A percentile compares a stretch with the other conserved stretches of the same genome.
Conservation (phyloP, 257 asterid species). For the Coffea eugenioides region DNA sequence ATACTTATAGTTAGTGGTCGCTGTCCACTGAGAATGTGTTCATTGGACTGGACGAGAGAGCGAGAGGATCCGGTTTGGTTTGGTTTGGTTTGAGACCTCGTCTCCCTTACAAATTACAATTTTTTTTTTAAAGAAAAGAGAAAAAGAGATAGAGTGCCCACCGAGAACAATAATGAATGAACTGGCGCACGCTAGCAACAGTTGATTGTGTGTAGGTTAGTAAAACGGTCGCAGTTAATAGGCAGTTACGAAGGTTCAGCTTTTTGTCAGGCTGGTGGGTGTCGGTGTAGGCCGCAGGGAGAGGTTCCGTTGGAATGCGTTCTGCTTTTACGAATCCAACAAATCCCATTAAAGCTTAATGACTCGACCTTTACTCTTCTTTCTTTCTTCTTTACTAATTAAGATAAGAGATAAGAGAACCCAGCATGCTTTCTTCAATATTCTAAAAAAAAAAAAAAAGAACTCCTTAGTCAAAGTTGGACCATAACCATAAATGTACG, state of each 20-base stretch:
- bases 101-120: too few relatives aligned
- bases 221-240: slow-evolving; percentile 21
- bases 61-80: too few relatives aligned
- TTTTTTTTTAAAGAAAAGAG: too few relatives aligned
- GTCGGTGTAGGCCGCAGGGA: slow-evolving; percentile 21
- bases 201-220: slow-evolving; percentile 23
- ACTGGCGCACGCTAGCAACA: slow-evolving; percentile 15
- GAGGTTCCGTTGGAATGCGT: background rate
- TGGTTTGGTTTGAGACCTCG: too few relatives aligned
- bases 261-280: slow-evolving; percentile 29
- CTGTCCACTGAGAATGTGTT: background rate
- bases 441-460: background rate
- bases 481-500: too few relatives aligned
- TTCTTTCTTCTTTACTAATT: background rate
- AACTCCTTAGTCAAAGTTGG: background rate
- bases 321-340: background rate
- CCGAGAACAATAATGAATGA: too few relatives aligned
- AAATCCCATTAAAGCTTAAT: background rate
- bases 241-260: slow-evolving; percentile 34
- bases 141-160: too few relatives aligned
- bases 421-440: background rate
- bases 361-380: background rate
- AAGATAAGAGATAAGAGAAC: background rate
- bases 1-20: too few relatives aligned
- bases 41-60: too few relatives aligned